phyloP scores from a whole-genome alignment of 2,329 filamentous ascomycete species.

The Achaetomium macrosporum region DNA sequence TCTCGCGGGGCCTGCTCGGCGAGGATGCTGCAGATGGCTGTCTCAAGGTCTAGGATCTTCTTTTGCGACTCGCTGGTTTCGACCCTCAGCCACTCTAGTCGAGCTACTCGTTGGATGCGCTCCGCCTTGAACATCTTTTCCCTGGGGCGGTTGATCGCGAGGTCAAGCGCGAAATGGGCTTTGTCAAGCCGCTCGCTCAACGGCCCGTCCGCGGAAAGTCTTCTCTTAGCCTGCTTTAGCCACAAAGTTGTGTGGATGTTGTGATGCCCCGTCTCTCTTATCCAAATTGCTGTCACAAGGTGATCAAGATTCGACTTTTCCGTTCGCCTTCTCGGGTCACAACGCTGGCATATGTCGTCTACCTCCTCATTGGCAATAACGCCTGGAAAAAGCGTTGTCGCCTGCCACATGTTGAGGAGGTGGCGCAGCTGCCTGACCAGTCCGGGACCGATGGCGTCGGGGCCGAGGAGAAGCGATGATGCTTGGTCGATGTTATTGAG shows the following conservation, averaged over 20 bases:
- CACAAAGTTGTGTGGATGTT: not conserved
- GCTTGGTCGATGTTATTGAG: conserved; percentile 25
- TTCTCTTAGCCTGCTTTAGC: not conserved
- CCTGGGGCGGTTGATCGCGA: not conserved
- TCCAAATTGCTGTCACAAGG: conserved; percentile 15
- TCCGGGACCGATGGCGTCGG: not conserved
- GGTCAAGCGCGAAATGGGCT: conserved; percentile 1
- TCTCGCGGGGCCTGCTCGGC: not conserved
- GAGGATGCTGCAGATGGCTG: not conserved
- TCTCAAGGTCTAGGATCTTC: conserved; percentile 1
- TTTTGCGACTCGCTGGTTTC: not conserved
- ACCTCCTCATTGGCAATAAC: not conserved
- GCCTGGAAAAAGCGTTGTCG: not conserved
- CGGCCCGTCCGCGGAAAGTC: not conserved
- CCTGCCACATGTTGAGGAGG: conserved; percentile 15
- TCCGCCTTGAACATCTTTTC: conserved; percentile 1
- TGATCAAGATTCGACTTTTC: conserved; percentile 1
- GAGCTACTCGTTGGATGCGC: conserved; percentile 9
- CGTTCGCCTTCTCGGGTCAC: too few relatives aligned
- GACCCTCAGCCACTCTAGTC: conserved; percentile 9
- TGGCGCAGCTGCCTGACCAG: conserved; percentile 14
- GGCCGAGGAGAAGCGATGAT: conserved; percentile 14
- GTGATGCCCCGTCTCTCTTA: conserved; percentile 6
- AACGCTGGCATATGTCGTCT: not conserved
- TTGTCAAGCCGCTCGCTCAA: conserved; percentile 9